These are phyloP conservation scores for Nemania abortiva DNA, from an alignment of 2,329 filamentous ascomycete genomes.

Conservation along the genomic window DNA sequence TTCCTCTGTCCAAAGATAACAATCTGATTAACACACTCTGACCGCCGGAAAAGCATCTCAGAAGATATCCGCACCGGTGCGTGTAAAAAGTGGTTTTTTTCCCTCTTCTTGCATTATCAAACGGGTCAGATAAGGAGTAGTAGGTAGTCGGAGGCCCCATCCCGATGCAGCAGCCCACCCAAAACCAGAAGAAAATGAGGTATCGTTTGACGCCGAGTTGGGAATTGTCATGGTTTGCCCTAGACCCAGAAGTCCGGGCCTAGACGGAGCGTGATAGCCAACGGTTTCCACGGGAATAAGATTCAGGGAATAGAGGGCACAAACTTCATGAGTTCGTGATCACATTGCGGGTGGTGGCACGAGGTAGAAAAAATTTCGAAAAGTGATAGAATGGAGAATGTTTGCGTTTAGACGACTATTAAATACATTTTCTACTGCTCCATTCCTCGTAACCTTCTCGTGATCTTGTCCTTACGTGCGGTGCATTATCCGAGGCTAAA, in stretches of 20 bases:
- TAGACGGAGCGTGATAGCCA: constrained; percentile 17
- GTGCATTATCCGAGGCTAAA: constrained; percentile 11
- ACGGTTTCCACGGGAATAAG: constrained; percentile 13
- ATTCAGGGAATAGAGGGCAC: constrained; percentile 3
- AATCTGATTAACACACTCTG: background rate
- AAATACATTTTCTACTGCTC: background rate
- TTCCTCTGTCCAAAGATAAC: background rate
- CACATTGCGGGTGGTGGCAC: constrained; percentile 18
- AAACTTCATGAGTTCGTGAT: constrained; percentile 19
- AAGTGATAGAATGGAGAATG: background rate
- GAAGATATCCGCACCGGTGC: constrained; percentile 2
- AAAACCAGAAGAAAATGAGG: constrained; percentile 13
- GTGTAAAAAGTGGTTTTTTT: background rate
- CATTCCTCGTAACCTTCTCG: background rate
- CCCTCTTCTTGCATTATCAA: constrained; percentile 28
- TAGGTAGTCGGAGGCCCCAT: constrained; percentile 21
- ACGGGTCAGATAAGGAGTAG: constrained; percentile 22
- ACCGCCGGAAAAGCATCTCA: background rate
- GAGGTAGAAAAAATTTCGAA: background rate
- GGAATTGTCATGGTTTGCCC: background rate
- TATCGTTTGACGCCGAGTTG: background rate
- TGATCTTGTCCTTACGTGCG: background rate
- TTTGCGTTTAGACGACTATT: background rate
- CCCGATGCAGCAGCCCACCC: constrained; percentile 24
- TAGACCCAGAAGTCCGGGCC: constrained; percentile 8